Evolutionary conservation across 73 alveolate genomes (phyloP).

Genomic region (Symbiodinium natans): DNA sequence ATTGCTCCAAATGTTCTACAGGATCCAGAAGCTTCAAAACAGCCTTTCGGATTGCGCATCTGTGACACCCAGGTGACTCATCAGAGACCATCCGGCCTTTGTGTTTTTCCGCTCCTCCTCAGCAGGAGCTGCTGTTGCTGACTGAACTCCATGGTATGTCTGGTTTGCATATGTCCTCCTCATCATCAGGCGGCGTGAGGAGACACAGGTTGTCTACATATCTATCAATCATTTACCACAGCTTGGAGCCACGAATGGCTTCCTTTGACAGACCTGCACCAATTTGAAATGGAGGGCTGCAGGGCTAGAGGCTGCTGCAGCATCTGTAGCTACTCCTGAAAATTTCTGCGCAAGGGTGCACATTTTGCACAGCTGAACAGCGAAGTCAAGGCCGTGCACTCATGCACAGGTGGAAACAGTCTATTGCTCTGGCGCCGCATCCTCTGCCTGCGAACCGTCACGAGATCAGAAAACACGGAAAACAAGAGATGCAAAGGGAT

Average conservation of each 20-base stretch:
- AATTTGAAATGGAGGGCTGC: too few species aligned
- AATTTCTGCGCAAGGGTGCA: too few species aligned
- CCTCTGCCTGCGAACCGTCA: not conserved
- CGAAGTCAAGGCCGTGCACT: not conserved
- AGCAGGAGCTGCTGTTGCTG: not conserved
- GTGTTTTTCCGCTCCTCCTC: not conserved
- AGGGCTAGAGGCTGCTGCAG: too few species aligned
- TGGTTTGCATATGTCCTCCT: slow-evolving; percentile 17
- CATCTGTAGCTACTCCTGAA: too few species aligned
- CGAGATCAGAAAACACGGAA: not conserved
- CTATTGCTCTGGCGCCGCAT: not conserved
- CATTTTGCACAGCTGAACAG: not conserved
- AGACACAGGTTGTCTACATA: not conserved
- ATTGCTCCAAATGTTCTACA: slow-evolving; percentile 73
- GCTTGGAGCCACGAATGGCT: too few species aligned
- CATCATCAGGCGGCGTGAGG: slow-evolving; percentile 81
- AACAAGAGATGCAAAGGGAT: not conserved
- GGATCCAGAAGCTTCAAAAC: slow-evolving; percentile 57
- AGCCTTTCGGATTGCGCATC: too few species aligned
- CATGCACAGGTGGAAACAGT: not conserved
- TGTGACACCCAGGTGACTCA: too few species aligned
- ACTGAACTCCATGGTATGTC: too few species aligned
- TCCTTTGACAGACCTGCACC: too few species aligned
- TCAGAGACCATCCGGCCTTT: not conserved
- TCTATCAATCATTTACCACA: not conserved